Conservation (phyloP, 345 rosid species). For the Eucalyptus curtisii region DNA sequence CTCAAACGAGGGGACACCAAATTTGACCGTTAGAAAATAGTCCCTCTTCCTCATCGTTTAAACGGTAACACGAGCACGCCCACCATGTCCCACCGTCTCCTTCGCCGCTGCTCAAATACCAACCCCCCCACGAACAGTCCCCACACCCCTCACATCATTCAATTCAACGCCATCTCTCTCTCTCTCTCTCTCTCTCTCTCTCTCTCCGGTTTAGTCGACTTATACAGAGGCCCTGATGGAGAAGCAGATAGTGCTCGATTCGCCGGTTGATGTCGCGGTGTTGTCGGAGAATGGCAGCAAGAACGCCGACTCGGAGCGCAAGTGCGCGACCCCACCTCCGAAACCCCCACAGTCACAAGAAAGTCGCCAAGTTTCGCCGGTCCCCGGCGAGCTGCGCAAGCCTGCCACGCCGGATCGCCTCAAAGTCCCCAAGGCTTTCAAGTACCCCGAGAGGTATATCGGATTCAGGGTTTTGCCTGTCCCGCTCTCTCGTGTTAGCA, state of each 20-base stretch:
- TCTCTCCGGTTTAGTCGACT: not conserved
- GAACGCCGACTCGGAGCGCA: slow-evolving; percentile 2
- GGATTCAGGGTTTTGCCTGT: not conserved
- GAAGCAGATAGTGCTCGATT: slow-evolving; percentile 1
- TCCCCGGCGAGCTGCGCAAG: slow-evolving; percentile 22
- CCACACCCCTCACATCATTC: not conserved
- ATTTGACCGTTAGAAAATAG: not conserved
- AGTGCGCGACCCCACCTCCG: not conserved
- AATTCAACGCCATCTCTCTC: not conserved
- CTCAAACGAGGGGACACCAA: not conserved
- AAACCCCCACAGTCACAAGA: slow-evolving; percentile 10
- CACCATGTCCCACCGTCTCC: not conserved
- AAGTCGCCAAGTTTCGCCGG: not conserved
- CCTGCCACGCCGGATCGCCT: slow-evolving; percentile 53
- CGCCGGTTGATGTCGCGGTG: slow-evolving; percentile 1
- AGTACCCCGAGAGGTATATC: slow-evolving; percentile 57
- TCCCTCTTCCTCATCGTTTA: not conserved
- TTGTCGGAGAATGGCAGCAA: not conserved
- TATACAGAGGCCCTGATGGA: slow-evolving; percentile 10
- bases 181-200: not conserved
- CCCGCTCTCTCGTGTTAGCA: not conserved
- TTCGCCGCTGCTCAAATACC: not conserved
- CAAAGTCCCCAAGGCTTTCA: slow-evolving; percentile 58
- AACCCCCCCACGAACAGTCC: not conserved
- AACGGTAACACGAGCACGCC: not conserved